Base-by-base conservation (phyloP, 805 yeast species). In the Monosporozyma solicola region DNA sequence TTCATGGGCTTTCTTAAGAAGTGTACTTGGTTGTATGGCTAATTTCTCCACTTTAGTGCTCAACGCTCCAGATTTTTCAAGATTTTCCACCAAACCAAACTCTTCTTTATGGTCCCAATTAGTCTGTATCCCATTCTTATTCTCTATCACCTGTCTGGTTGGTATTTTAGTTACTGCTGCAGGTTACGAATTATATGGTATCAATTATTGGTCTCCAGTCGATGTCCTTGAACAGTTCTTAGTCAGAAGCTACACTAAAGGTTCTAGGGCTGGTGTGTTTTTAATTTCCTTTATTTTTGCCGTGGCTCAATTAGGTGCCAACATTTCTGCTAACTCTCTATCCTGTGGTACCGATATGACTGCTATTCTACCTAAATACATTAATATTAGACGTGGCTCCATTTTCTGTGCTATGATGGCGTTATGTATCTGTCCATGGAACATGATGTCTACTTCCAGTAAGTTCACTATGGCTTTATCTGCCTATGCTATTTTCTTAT, bases 61-160 rank as follows among this genome's bases (percentile, higher is more conserved):
- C 52, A 87, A 87, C 71, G 87, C 91, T 8, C 92, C 95, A 0
- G 95, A 87, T 73, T 87, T 86, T 65, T 75, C 92, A 20, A 79
- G 95, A 64, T 84, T 87, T 68, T 82, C 94, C 5, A 75, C 73
- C 49, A 77, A 79, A n/a, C 70, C 72, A 27, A 64, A 56, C 22
- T 65, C 78, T 15, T 72, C 80, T 7, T 61, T 71, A 32, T 74
- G 74, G 71, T 74, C 84, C 5, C 85, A 81, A 65, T 61, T 75
- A 45, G 60, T 83, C 25, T 74, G 89, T 2, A 80, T 87, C 52
- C 94, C 95, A 24, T 55, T 84, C 35, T 75, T 85, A 55, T 87
- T 87, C 69, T 81, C 89, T 5, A 62, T 87, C 52, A 87, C 94
- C 32, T 82, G 91, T 27, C 73, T 87, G 59, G 82, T 87, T 62